Evolutionary conservation across 345 rosid genomes (phyloP), one percentile per base, ranked within the genome.

Genomic region (Rhodamnia argentea): DNA sequence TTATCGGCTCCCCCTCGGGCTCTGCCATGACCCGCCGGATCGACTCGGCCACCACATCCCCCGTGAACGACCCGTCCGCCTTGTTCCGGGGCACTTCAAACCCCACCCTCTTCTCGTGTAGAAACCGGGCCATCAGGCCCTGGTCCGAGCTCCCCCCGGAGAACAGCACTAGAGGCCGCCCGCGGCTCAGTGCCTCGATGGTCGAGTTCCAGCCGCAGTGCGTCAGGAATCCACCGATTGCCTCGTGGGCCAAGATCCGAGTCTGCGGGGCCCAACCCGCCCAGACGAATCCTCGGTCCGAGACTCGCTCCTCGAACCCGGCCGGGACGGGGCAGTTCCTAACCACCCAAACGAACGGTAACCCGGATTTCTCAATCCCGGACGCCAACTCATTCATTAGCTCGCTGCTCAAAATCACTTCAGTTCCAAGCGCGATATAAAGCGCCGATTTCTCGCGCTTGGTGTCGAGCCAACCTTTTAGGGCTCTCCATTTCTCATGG

Each of bases 181-280:
- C 91, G 8, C 50, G 29, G 4, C 86, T 62, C 2, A 89, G 86
- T 13, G 81, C 88, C 88, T 89, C 90, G 10, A 84, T 78, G 0
- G 85, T 88, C 1, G 86, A 88, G 83, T 84, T 82, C 86, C 88
- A 75, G 1, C 90, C 89, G 3, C 82, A 50, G 85, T 88, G 91
- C 1, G 90, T 89, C 85, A 89, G 83, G 87, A 88, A 88, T 6
- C 90, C 89, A 8, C 90, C 90, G 10, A 83, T 83, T 4, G 88
- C 83, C 24, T 10, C 8, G 10, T 89, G 87, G 47, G n/a, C 62
- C 53, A 89, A 52, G 84, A 89, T 85, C 37, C 70, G 58, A 2
- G 64, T 13, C 27, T 89, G 86, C 18, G 88, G 88, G 9, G 85
- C 91, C 89, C 88, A 89, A 10, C 42, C 27, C 4, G 50, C 60